phyloP scores from a whole-genome alignment of 352 stramenopile genomes.

The Phytopythium vexans region DNA sequence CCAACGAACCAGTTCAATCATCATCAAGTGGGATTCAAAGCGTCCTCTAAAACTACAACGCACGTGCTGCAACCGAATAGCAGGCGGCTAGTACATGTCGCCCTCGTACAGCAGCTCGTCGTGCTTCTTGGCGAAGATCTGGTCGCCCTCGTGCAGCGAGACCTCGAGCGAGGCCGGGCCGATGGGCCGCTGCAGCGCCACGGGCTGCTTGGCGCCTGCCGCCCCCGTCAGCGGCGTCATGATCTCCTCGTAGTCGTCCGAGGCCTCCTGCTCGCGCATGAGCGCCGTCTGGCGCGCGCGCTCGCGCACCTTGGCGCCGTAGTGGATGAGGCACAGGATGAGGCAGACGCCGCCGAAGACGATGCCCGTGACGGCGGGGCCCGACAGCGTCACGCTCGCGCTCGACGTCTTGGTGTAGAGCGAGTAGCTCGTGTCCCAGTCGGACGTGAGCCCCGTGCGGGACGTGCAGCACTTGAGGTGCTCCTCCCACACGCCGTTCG shows the following conservation, averaged over 20 bases:
- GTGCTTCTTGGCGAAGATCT: conserved; percentile 85
- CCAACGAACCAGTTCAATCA: conserved; percentile 12
- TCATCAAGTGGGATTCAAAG: conserved; percentile 1
- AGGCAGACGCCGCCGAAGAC: conserved; percentile 82
- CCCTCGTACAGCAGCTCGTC: conserved; percentile 86
- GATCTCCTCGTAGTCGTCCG: conserved; percentile 89
- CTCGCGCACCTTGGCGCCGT: conserved; percentile 77
- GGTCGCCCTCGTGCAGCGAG: conserved; percentile 82
- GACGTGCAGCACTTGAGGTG: conserved; percentile 81
- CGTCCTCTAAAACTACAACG: conserved; percentile 3
- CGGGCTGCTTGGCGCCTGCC: conserved; percentile 57
- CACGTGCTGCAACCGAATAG: neutral
- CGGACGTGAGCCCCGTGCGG: conserved; percentile 38
- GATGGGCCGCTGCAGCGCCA: conserved; percentile 60
- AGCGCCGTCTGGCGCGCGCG: conserved; percentile 78
- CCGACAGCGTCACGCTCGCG: conserved; percentile 55
- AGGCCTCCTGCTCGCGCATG: conserved; percentile 86
- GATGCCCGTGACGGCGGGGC: conserved; percentile 69
- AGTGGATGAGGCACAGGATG: conserved; percentile 80
- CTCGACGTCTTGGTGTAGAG: conserved; percentile 55
- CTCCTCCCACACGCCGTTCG: conserved; percentile 81
- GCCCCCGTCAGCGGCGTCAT: conserved; percentile 84
- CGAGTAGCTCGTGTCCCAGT: conserved; percentile 75
- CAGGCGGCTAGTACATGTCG: conserved; percentile 78
- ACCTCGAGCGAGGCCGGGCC: conserved; percentile 67